Base-by-base conservation (phyloP, 768 basidiomycete genomes). In the Pholiota molesta region DNA sequence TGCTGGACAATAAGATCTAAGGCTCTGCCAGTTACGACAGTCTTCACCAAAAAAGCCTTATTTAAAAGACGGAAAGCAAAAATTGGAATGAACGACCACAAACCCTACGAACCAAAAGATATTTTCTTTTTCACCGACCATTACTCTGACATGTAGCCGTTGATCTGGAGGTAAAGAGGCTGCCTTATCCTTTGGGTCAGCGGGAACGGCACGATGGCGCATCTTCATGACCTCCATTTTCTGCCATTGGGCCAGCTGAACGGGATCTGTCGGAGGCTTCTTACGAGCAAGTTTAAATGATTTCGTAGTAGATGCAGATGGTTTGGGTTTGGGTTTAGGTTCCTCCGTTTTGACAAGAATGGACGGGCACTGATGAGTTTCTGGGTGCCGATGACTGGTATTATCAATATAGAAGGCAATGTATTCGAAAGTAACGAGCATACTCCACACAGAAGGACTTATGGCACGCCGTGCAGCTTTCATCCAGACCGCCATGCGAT, bases 61-160 rank as follows among this genome's bases (percentile, higher is more conserved):
- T 9, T 31, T 40, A 31, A 33, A 47, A n/a, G 11, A 44, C 35
- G 39, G 58, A 47, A 37, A 49, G 62, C 35, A 51, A 56, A 35
- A 26, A 54, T 53, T 53, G 29, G 35, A 40, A 47, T 23, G 35
- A 45, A 37, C 11, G 5, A 53, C 13, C 60, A 59, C 66, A 64
- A 67, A 91, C 92, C 83, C 91, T 92, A 53, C 80, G 77, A 59
- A 91, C 92, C 92, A 95, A 53, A 92, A 81, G 7, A 80, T 68
- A 55, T 76, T 77, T 68, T 86, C 82, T 16, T 66, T 57, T 56
- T 75, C 70, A 19, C 70, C 74, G 2, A 65, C 63, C 4, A 66
- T 63, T 5, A 87, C 82, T 40, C 76, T 83, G 35, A 92, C 66
- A 70, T 90, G 83, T 44, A 90, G 65, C 23, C 91, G 83, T 60